These are phyloP conservation scores for Suhomyces pyralidae DNA, from an alignment of 805 yeast species.

Conservation along the genomic window DNA sequence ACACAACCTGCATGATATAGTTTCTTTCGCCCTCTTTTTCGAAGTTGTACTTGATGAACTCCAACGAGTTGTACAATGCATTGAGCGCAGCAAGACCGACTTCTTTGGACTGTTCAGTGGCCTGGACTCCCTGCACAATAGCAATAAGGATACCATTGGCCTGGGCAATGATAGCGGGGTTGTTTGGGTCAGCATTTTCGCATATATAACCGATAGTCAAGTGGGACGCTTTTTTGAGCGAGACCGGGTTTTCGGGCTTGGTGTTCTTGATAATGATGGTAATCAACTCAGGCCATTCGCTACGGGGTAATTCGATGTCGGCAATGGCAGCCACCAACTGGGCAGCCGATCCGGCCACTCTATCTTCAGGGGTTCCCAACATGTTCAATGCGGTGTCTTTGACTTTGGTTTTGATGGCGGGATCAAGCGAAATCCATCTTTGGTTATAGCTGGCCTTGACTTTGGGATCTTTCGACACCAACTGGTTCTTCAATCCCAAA, in stretches of 20 bases:
- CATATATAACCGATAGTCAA: constrained; percentile 94
- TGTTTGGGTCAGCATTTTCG: constrained; percentile 84
- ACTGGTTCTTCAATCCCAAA: constrained; percentile 79
- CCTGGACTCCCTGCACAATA: constrained; percentile 93
- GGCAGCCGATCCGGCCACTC: constrained; percentile 86
- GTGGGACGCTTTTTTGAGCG: constrained; percentile 82
- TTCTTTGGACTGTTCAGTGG: constrained; percentile 65
- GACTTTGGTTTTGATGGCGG: constrained; percentile 55
- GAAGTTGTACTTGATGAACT: constrained; percentile 84
- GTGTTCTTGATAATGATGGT: constrained; percentile 84
- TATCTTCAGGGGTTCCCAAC: constrained; percentile 60
- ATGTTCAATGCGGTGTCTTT: constrained; percentile 59
- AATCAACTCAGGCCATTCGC: constrained; percentile 87
- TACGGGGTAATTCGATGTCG: constrained; percentile 85
- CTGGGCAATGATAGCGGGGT: constrained; percentile 74
- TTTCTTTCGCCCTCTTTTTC: constrained; percentile 93
- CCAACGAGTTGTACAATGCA: constrained; percentile 87
- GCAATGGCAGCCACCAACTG: constrained; percentile 96
- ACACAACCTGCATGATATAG: constrained; percentile 96
- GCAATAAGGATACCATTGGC: constrained; percentile 92
- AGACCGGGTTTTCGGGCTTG: constrained; percentile 67
- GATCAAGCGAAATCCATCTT: constrained; percentile 70
- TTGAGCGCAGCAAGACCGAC: constrained; percentile 90
- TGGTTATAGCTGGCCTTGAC: constrained; percentile 57
- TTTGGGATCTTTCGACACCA: constrained; percentile 74